Evolutionary conservation across 495 filamentous ascomycete genomes (phyloP).

Genomic region (Stereocaulon alpinum): DNA sequence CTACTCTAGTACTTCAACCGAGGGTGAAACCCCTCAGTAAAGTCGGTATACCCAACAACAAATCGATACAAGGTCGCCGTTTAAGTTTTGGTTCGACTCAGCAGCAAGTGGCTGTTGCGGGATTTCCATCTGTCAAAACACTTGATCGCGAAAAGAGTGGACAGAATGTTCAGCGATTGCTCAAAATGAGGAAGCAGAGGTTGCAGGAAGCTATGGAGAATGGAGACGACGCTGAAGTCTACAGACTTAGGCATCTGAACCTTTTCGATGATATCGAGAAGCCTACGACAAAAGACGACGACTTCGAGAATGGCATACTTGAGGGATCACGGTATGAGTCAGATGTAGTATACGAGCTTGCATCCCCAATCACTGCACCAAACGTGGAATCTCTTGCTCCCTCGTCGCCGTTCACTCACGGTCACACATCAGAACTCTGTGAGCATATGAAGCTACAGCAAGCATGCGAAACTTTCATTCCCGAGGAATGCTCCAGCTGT

Average conservation of each 20-base stretch:
- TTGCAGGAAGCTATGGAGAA: not conserved
- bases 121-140: not conserved
- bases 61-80: not conserved
- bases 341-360: not conserved
- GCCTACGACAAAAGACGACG: not conserved
- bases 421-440: not conserved
- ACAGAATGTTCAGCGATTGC: not conserved
- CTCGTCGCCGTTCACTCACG: not conserved
- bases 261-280: constrained; percentile 6
- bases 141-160: not conserved
- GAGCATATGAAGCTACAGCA: constrained; percentile 1
- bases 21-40: not conserved
- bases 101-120: not conserved
- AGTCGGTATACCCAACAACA: not conserved
- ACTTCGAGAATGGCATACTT: not conserved
- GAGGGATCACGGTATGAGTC: too few species aligned
- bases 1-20: not conserved
- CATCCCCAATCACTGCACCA: not conserved
- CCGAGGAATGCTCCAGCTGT: not conserved
- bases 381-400: not conserved
- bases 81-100: constrained; percentile 4
- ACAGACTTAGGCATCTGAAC: not conserved
- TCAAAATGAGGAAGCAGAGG: not conserved
- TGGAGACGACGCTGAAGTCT: not conserved
- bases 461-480: not conserved